These are phyloP conservation scores for Daldinia concentrica DNA, from an alignment of 495 filamentous ascomycete species.

Conservation along the genomic window DNA sequence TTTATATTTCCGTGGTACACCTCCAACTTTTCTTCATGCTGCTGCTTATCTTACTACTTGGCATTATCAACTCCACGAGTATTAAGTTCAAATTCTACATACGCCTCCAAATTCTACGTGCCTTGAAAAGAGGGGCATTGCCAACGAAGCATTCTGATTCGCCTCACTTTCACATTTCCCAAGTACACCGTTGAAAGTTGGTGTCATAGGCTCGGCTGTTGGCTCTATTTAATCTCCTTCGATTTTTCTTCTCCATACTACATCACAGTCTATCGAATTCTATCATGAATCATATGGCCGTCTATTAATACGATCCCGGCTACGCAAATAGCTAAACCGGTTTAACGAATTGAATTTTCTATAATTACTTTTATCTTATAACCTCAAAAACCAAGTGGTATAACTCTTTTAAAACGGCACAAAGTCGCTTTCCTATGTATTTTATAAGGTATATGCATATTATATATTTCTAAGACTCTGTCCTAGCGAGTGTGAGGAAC, in stretches of 20 bases:
- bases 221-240: not conserved
- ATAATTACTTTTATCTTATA: not conserved
- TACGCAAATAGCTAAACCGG: not conserved
- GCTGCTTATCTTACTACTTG: slow-evolving; percentile 9
- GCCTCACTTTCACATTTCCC: slow-evolving; percentile 34
- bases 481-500: not conserved
- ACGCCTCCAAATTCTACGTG: not conserved
- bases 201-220: not conserved
- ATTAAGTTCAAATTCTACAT: slow-evolving; percentile 4
- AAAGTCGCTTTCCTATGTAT: not conserved
- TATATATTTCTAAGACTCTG: not conserved
- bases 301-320: not conserved
- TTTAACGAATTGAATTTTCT: not conserved
- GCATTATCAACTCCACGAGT: slow-evolving; percentile 24
- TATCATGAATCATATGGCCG: no score
- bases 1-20: not conserved
- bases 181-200: not conserved
- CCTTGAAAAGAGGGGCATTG: slow-evolving; percentile 15
- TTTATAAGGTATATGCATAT: no score
- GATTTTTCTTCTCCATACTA: not conserved
- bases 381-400: not conserved
- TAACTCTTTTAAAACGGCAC: not conserved
- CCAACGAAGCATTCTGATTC: slow-evolving; percentile 21
- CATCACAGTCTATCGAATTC: not conserved
- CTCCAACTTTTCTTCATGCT: slow-evolving; percentile 11